These are phyloP conservation scores for Schoenoplectus tabernaemontani DNA, from an alignment of 202 grass and related monocot species.

Conservation along the genomic window DNA sequence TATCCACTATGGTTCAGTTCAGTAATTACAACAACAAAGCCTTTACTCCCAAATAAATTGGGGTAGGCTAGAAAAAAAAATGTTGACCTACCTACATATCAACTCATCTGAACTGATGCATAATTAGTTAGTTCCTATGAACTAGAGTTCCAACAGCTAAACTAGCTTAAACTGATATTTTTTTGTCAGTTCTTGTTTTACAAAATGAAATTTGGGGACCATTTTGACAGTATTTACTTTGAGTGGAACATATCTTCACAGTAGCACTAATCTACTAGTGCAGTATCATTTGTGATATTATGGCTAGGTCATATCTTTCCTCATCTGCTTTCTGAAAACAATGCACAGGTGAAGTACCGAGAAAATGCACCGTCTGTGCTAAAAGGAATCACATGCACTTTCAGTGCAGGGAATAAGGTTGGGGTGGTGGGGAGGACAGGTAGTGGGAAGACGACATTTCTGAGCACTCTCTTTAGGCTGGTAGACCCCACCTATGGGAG, in stretches of 20 bases:
- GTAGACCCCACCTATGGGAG: conserved; percentile 50
- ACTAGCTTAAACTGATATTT: background rate
- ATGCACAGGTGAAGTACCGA: conserved; percentile 63
- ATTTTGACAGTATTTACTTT: background rate
- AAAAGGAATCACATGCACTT: conserved; percentile 77
- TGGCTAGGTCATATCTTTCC: background rate
- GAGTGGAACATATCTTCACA: background rate
- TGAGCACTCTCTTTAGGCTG: conserved; percentile 59
- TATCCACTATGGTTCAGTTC: background rate
- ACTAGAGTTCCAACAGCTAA: background rate
- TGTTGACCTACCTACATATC: background rate
- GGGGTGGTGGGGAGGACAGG: conserved; percentile 84
- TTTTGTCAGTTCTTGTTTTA: background rate
- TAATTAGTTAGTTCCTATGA: background rate
- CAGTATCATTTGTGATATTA: background rate
- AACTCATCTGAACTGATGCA: background rate
- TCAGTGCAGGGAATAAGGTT: conserved; percentile 52
- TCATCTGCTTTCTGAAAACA: background rate
- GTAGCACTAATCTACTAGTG: background rate
- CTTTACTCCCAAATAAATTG: no score
- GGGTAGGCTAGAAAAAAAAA: no score
- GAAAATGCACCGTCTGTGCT: conserved; percentile 42
- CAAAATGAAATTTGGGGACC: background rate
- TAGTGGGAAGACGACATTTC: conserved; percentile 72
- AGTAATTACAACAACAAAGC: no score